Base-by-base conservation (phyloP, 805 yeast species). In the Ogataea nakhonphanomensis region DNA sequence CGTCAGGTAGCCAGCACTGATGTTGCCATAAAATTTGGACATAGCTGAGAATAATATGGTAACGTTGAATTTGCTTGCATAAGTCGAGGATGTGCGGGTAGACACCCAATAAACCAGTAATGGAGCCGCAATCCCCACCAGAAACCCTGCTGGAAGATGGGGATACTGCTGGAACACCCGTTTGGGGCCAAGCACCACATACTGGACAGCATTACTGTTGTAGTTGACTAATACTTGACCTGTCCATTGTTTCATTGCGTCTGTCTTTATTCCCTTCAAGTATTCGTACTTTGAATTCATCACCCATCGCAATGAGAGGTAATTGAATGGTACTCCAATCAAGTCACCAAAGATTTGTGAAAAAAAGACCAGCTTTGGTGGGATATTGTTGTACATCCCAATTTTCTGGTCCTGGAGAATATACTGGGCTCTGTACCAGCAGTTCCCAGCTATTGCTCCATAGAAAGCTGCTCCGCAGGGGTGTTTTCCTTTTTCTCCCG, bases 361-460 rank as follows among this genome's bases (percentile, higher is more conserved):
- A 30, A 71, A 59, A 45, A 77, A 76, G 7, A 76, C 72, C 2
- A 64, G 55, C 25, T 59, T 65, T 1, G 81, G 81, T 0, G 80
- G 78, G 11, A 76, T 51, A 46, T 71, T 71, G 55, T 71, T 74
- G 58, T 76, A 76, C 47, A 73, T 73, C 1, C 79, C 81, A 5
- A 75, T 58, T 46, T 74, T 70, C 61, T 70, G 68, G 43, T 66
- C 71, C 28, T 57, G 61, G 11, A 58, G 46, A 22, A 58, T 44
- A 34, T 45, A 70, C 46, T 73, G 77, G 0, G 78, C 75, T 25
- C 78, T 49, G 43, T 71, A 71, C 76, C 76, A 71, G 2, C 76
- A 74, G 50, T 74, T 70, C 1, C 78, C 79, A 1, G 78, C 73
- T n/a, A 74, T 59, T 8, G 76, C 69, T 4, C 76, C 76, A 49